Conservation (phyloP, 2,329 filamentous ascomycete species). For the Pseudogymnoascus pannorum region DNA sequence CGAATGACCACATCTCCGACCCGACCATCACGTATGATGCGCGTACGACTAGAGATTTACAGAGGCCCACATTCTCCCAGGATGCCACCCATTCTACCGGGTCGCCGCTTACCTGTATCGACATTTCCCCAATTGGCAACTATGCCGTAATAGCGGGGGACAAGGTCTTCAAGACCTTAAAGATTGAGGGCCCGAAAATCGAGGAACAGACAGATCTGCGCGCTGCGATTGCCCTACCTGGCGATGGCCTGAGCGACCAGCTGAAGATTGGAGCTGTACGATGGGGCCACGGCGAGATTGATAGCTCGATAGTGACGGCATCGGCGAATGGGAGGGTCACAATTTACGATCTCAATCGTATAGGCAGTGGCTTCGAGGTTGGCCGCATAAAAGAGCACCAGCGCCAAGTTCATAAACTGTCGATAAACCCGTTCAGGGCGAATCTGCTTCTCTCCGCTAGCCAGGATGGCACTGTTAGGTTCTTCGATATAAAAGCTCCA, state of each 20-base stretch:
- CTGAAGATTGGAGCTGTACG: constrained; percentile 58
- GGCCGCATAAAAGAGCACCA: constrained; percentile 55
- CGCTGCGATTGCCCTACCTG: constrained; percentile 45
- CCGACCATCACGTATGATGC: constrained; percentile 4
- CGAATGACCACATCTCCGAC: constrained; percentile 10
- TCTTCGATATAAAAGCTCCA: constrained; percentile 47
- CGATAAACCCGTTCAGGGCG: constrained; percentile 53
- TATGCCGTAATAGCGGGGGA: constrained; percentile 51
- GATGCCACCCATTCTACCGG: constrained; percentile 45
- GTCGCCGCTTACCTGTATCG: constrained; percentile 49
- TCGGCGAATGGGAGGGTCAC: constrained; percentile 59
- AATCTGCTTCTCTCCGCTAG: constrained; percentile 55
- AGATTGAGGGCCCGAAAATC: constrained; percentile 44
- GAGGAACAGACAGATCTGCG: constrained; percentile 52
- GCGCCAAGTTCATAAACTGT: constrained; percentile 56
- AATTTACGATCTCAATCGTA: constrained; percentile 50
- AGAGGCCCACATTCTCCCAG: constrained; percentile 43
- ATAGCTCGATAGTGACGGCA: constrained; percentile 52
- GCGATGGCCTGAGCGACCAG: constrained; percentile 44
- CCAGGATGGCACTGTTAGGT: constrained; percentile 55
- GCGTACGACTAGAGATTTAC: neutral
- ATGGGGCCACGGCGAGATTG: constrained; percentile 41
- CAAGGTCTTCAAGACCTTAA: constrained; percentile 52
- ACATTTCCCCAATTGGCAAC: constrained; percentile 49
- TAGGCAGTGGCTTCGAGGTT: constrained; percentile 38